Evolutionary conservation across 495 filamentous ascomycete species (phyloP), one percentile per base, ranked within the genome.

Genomic region (Aspergillus funiculosus): DNA sequence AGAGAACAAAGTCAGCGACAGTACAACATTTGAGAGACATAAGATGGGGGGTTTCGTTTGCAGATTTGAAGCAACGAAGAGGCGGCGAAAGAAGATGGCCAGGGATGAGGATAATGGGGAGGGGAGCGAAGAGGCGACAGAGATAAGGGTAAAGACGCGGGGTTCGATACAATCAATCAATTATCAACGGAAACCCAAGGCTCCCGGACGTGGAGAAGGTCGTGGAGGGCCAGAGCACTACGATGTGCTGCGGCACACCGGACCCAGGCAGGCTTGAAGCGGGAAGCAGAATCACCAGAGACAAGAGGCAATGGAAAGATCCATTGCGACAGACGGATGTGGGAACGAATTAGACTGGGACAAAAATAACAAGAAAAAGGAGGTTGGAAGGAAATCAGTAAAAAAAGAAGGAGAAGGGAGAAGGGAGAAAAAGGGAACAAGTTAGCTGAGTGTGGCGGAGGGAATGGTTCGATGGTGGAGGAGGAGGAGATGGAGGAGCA

Each of bases 141-240:
- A 47, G 53, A 51, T 39, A 48, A 38, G 6, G 52, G 28, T 45
- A 37, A 34, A 28, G 47, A 48, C 27, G 50, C 29, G 25, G 34
- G 24, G 35, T 31, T 45, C 32, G 50, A 50, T 51, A 53, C 46
- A 39, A 36, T 40, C 40, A 41, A 28, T 57, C 42, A 38, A 44
- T 43, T 32, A 36, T 47, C 41, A 39, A 29, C 42, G 41, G 31
- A 29, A 14, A 42, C 30, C n/a, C 29, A 34, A 41, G 45, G 51
- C 43, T 52, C 20, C 41, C 39, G 34, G 39, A 31, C 26, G 42
- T 46, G 36, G 36, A 48, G 29, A 31, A 29, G 36, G 39, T 47
- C 48, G 42, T 48, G 20, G 31, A 51, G 53, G 57, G 57, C 52
- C 50, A 57, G 56, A 58, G 50, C 51, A 50, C 53, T 37, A 30